Base-by-base conservation (phyloP, 2,329 filamentous ascomycete genomes). In the Fusarium circinatum region DNA sequence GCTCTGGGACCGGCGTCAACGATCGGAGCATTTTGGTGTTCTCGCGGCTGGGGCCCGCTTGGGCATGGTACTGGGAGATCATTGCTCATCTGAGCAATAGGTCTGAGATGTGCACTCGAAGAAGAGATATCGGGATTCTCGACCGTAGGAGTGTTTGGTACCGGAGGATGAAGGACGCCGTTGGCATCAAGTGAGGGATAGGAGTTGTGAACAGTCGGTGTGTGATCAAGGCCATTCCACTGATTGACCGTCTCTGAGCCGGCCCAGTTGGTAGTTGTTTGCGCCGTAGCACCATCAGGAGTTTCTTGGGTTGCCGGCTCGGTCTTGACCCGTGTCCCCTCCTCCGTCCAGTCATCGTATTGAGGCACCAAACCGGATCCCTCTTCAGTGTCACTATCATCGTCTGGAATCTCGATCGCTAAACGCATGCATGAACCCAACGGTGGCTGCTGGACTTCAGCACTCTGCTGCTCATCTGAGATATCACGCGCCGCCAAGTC, bases 131-230 rank as follows among this genome's bases (percentile, higher is more conserved):
- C 2, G 13, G 24, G 6, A 3, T 17, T 3, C 0, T 52, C 24
- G 13, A 6, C 5, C 5, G 34, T 5, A 18, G 34, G 24, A 5
- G 51, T 17, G 18, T 4, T 10, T n/a, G 20, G 51, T 2, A 1
- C 5, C 1, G 8, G 0, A 17, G 34, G 8, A 8, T 28, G 7
- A 14, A 17, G 51, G 2, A 54, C 5, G 4, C 10, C 34, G 3
- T 28, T 54, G 24, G 24, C 20, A 26, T 38, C 24, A 7, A 39
- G 10, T 0, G 18, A 10, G 5, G 34, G 14, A 9, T 0, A 0
- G 10, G 20, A 1, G 34, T 28, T 26, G 3, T 12, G 24, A 54
- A 17, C 3, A 38, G 18, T 17, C 8, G 34, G 5, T 20, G 30
- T 2, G 8, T 6, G 17, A 51, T 26, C 20, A 17, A 28, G 24